Evolutionary conservation across 2,329 filamentous ascomycete genomes (phyloP).

Genomic region (Bipolaris gigantea): DNA sequence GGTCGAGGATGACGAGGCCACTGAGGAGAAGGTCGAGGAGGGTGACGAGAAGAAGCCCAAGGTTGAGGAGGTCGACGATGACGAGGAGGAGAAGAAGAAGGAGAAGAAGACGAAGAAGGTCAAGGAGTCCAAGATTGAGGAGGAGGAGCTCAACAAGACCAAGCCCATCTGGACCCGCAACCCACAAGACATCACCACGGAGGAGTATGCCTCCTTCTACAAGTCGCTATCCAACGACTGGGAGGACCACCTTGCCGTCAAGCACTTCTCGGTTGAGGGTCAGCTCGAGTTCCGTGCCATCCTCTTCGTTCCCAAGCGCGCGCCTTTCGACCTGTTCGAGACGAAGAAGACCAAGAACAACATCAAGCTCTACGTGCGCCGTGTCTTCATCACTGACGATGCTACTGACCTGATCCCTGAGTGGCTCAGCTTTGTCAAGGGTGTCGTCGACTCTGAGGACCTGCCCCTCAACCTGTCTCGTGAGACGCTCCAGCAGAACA

Average conservation of each 20-base stretch:
- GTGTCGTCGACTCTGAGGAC: slow-evolving; percentile 99
- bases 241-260: slow-evolving; percentile 99
- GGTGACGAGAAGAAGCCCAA: slow-evolving; percentile 93
- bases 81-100: slow-evolving; percentile 83
- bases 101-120: slow-evolving; percentile 98
- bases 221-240: slow-evolving; percentile 99
- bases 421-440: slow-evolving; percentile 99
- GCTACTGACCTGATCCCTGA: slow-evolving; percentile 98
- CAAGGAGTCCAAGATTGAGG: slow-evolving; percentile 98
- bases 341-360: slow-evolving; percentile 99
- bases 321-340: slow-evolving; percentile 99
- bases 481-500: slow-evolving; percentile 99
- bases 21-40: slow-evolving; percentile 67
- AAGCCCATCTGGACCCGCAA: slow-evolving; percentile 99
- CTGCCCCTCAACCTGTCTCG: slow-evolving; percentile 98
- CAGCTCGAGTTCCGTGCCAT: slow-evolving; percentile 99
- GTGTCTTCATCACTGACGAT: slow-evolving; percentile 99
- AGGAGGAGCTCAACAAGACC: slow-evolving; percentile 99
- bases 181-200: slow-evolving; percentile 88
- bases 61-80: slow-evolving; percentile 90
- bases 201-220: slow-evolving; percentile 99
- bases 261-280: slow-evolving; percentile 99
- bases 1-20: slow-evolving; percentile 89
- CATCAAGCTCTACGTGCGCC: slow-evolving; percentile 99
- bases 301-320: slow-evolving; percentile 99